phyloP scores from a whole-genome alignment of 2,329 filamentous ascomycete species.

The Camptophora hylomeconis region DNA sequence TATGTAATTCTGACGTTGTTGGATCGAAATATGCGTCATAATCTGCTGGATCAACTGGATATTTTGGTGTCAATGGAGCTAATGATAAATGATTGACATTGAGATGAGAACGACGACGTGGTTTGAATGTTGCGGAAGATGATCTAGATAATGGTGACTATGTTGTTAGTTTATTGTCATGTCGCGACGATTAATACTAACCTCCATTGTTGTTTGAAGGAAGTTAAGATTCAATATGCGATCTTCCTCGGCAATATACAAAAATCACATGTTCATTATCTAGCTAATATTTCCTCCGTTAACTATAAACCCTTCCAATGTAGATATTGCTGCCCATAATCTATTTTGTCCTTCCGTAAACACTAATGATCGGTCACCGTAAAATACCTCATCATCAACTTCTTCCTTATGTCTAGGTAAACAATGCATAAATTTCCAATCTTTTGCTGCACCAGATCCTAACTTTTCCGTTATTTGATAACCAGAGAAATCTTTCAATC shows the following conservation, averaged over 20 bases:
- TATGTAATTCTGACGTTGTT: slow-evolving; percentile 23
- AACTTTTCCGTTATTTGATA: slow-evolving; percentile 86
- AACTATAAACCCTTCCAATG: slow-evolving; percentile 80
- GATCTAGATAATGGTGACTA: slow-evolving; percentile 12
- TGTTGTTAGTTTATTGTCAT: no score
- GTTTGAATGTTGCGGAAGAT: slow-evolving; percentile 14
- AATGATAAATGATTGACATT: slow-evolving; percentile 48
- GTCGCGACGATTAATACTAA: no score
- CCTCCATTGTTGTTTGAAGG: no score
- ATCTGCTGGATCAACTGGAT: slow-evolving; percentile 32
- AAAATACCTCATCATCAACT: slow-evolving; percentile 90
- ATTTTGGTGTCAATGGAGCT: slow-evolving; percentile 44
- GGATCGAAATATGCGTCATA: slow-evolving; percentile 25
- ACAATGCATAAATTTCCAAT: slow-evolving; percentile 99
- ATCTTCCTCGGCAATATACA: no score
- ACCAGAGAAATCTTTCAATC: slow-evolving; percentile 68
- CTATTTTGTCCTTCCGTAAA: slow-evolving; percentile 93
- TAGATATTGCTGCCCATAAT: slow-evolving; percentile 79
- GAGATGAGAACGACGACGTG: slow-evolving; percentile 41
- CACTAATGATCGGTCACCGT: slow-evolving; percentile 70
- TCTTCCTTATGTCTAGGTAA: slow-evolving; percentile 84
- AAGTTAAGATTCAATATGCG: no score
- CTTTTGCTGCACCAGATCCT: slow-evolving; percentile 70
- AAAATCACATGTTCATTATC: no score
- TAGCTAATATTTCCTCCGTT: slow-evolving; percentile 79